phyloP scores from a whole-genome alignment of 352 stramenopile species.

The Thalassiosira livingstoniorum region DNA sequence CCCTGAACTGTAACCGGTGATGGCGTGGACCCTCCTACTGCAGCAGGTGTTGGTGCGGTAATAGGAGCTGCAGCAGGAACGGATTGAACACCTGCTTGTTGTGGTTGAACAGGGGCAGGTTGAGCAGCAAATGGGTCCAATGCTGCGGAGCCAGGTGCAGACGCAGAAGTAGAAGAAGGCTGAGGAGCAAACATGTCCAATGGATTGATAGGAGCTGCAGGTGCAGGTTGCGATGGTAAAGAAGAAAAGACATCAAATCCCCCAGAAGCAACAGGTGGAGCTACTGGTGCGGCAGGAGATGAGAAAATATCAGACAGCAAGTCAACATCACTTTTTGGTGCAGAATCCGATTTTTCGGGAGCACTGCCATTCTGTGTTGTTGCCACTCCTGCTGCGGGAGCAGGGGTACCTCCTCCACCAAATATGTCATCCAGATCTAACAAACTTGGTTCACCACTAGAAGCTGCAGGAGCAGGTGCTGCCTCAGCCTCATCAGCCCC shows the following conservation, averaged over 20 bases:
- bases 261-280: conserved; percentile 35
- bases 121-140: conserved; percentile 43
- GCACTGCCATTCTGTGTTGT: conserved; percentile 48
- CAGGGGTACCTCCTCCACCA: conserved; percentile 80
- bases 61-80: conserved; percentile 21
- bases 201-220: conserved; percentile 40
- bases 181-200: conserved; percentile 68
- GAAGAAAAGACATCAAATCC: conserved; percentile 68
- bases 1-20: conserved; percentile 85
- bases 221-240: conserved; percentile 26
- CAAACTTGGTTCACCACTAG: conserved; percentile 83
- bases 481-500: conserved; percentile 43
- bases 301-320: conserved; percentile 93
- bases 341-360: conserved; percentile 45
- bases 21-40: conserved; percentile 40
- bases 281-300: conserved; percentile 47
- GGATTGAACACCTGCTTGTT: conserved; percentile 26
- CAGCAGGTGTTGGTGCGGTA: conserved; percentile 14
- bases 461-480: conserved; percentile 43
- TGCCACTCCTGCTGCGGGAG: conserved; percentile 44
- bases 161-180: conserved; percentile 54
- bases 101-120: conserved; percentile 20
- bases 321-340: conserved; percentile 85
- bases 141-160: conserved; percentile 20
- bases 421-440: conserved; percentile 97